Percentiles rank a stretch among this genome's conserved stretches.
These are phyloP conservation scores for Aspergillus baeticus DNA, from an alignment of 495 filamentous ascomycete species.

Conservation along the genomic window DNA sequence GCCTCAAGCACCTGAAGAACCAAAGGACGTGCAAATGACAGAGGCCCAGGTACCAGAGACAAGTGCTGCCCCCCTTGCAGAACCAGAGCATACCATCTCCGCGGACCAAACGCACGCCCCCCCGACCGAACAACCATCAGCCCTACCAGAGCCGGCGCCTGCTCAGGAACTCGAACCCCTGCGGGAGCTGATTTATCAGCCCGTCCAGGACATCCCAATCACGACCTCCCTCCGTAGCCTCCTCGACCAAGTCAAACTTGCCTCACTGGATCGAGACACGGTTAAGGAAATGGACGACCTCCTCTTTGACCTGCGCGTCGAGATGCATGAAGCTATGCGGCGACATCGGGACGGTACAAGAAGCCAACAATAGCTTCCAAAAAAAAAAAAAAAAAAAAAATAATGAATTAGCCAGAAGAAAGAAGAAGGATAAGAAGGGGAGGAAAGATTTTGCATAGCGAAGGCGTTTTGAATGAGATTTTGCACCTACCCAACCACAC, in stretches of 20 bases:
- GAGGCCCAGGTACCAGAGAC: conserved; percentile 2
- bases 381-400: not conserved
- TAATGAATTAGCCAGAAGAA: not conserved
- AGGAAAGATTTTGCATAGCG: conserved; percentile 41
- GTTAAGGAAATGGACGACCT: conserved; percentile 63
- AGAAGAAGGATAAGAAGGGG: not conserved
- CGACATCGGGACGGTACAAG: conserved; percentile 27
- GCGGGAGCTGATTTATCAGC: not conserved
- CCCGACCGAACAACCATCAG: conserved; percentile 11
- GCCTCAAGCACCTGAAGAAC: not conserved
- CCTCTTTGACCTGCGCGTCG: conserved; percentile 64
- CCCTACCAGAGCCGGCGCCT: not conserved
- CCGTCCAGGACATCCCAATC: conserved; percentile 27
- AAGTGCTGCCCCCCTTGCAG: conserved; percentile 1
- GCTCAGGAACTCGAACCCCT: not conserved
- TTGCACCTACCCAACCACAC: not conserved
- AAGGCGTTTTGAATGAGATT: conserved; percentile 34
- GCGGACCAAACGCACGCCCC: not conserved
- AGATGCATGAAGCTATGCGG: conserved; percentile 60
- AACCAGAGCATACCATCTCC: not conserved
- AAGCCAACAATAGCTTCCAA: not conserved
- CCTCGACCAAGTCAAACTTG: conserved; percentile 49
- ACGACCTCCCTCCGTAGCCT: conserved; percentile 48
- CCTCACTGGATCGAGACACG: conserved; percentile 49
- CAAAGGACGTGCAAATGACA: conserved; percentile 1